Conservation (phyloP, 345 rosid species). For the Gossypium australe region DNA sequence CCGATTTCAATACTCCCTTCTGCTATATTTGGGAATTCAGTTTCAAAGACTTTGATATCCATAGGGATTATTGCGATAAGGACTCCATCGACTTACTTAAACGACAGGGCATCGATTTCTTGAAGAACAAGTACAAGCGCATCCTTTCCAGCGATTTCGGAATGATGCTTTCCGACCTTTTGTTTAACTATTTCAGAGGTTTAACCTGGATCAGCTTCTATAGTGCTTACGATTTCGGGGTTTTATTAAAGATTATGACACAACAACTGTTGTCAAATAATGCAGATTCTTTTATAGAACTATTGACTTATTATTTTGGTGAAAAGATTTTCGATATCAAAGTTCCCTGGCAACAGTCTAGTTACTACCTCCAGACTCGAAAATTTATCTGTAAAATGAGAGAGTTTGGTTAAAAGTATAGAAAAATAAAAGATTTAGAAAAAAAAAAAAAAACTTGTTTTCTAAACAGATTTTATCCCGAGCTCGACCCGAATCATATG, state of each 20-base stretch:
- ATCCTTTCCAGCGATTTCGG: background rate
- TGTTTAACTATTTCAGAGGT: background rate
- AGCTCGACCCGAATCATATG: too few species aligned
- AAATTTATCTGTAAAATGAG: fast-evolving
- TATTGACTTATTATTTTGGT: background rate
- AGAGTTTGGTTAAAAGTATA: too few species aligned
- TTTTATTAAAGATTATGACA: background rate
- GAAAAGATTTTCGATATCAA: background rate
- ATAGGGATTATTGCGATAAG: background rate
- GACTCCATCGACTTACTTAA: background rate
- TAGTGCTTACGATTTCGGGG: constrained; percentile 1
- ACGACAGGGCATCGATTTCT: constrained; percentile 5
- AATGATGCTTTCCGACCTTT: background rate
- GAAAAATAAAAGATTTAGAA: too few species aligned
- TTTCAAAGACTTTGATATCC: constrained; percentile 5
- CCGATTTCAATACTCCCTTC: background rate
- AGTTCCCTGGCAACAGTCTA: too few species aligned
- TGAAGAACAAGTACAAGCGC: background rate
- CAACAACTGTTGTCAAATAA: background rate
- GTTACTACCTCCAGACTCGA: too few species aligned
- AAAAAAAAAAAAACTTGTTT: too few species aligned
- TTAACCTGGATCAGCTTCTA: background rate
- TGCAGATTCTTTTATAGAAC: background rate
- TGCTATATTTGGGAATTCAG: constrained; percentile 5
- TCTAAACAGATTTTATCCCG: too few species aligned